These are phyloP conservation scores for Ceriops decandra DNA, from an alignment of 345 rosid genomes.

Conservation along the genomic window DNA sequence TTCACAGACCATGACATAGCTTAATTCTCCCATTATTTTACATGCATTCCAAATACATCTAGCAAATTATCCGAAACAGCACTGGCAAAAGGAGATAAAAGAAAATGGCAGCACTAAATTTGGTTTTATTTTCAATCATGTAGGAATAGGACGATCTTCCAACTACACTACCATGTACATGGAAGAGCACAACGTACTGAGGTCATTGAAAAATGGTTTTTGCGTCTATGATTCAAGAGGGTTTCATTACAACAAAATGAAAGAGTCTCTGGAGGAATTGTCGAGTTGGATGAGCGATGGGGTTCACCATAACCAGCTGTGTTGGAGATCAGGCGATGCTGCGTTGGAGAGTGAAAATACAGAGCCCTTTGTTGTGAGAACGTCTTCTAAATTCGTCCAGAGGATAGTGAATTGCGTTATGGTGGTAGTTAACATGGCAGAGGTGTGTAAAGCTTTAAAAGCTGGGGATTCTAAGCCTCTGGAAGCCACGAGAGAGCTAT, in stretches of 20 bases:
- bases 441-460: conserved; percentile 41
- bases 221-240: conserved; percentile 61
- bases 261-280: conserved; percentile 44
- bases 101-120: neutral
- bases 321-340: conserved; percentile 36
- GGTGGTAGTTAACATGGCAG: conserved; percentile 50
- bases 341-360: conserved; percentile 15
- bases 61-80: too few relatives aligned
- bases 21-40: too few relatives aligned
- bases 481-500: conserved; percentile 42
- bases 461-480: conserved; percentile 39
- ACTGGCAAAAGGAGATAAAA: too few relatives aligned
- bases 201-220: conserved; percentile 49
- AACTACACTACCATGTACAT: conserved; percentile 37
- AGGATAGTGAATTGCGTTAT: conserved; percentile 48
- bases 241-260: conserved; percentile 21
- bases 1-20: neutral
- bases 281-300: conserved; percentile 51
- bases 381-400: conserved; percentile 38
- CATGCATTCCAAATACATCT: neutral
- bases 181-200: conserved; percentile 59
- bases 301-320: conserved; percentile 51
- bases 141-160: conserved; percentile 26
- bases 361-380: conserved; percentile 17
- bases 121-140: neutral